Percentiles rank a stretch among this genome's conserved stretches.
phyloP scores from a whole-genome alignment of 1,284 basidiomycete genomes.

The Lignosus rhinocerotis region DNA sequence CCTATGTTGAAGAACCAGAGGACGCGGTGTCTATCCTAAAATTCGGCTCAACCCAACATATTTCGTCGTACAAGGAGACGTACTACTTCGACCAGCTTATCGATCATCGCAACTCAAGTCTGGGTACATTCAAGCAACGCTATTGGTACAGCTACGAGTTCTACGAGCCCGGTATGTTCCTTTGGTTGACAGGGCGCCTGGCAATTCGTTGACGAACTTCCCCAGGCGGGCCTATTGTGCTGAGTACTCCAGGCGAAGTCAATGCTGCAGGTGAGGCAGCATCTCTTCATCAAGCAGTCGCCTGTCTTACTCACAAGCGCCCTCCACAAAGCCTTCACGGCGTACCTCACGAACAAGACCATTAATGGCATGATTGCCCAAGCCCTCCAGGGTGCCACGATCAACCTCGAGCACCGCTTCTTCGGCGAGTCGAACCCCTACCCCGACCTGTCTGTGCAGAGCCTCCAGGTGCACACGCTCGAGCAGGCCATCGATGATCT shows the following conservation, averaged over 20 bases:
- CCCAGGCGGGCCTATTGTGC: constrained; percentile 66
- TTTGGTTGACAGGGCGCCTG: background rate
- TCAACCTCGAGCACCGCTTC: constrained; percentile 61
- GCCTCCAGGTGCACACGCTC: constrained; percentile 60
- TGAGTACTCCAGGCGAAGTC: constrained; percentile 52
- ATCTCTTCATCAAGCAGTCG: background rate
- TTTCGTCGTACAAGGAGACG: constrained; percentile 36
- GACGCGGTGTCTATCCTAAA: background rate
- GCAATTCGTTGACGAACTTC: background rate
- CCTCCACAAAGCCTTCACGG: constrained; percentile 43
- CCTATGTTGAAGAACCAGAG: background rate
- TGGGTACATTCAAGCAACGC: constrained; percentile 74
- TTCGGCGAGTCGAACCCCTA: constrained; percentile 58
- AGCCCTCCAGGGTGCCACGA: constrained; percentile 59
- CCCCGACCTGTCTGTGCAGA: constrained; percentile 57
- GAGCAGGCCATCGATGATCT: constrained; percentile 74
- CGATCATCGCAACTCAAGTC: constrained; percentile 65
- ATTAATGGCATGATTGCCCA: constrained; percentile 70
- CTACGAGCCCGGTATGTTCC: constrained; percentile 50
- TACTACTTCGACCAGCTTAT: constrained; percentile 73
- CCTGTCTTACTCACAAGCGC: background rate
- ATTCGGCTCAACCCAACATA: background rate
- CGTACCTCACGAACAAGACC: constrained; percentile 65
- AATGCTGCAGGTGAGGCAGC: constrained; percentile 41
- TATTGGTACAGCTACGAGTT: constrained; percentile 69